A percentile compares a stretch with the other conserved stretches of the same genome.
phyloP scores from a whole-genome alignment of 2,329 filamentous ascomycete genomes.

The Graphiopsis chlorocephala region DNA sequence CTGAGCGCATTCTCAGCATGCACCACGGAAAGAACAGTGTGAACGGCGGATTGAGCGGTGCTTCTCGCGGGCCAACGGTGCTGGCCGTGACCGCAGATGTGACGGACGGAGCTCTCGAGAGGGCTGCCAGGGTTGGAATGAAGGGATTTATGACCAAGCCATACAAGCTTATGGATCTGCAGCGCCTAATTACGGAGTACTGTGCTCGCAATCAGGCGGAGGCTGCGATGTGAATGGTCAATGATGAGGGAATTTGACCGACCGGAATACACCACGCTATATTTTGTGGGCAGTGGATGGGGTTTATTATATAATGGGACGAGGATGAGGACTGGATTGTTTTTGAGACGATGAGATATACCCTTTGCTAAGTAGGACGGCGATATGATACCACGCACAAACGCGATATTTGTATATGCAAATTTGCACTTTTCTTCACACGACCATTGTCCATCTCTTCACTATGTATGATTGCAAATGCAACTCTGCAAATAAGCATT shows the following conservation, averaged over 20 bases:
- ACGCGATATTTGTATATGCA: slow-evolving; percentile 5
- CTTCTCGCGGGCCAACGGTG: slow-evolving; percentile 41
- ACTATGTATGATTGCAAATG: not conserved
- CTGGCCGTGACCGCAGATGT: slow-evolving; percentile 67
- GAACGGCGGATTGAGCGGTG: not conserved
- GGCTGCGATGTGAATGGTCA: not conserved
- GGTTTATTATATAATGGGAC: not conserved
- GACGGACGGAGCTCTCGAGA: slow-evolving; percentile 60
- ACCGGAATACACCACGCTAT: not conserved
- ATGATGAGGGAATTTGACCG: not conserved
- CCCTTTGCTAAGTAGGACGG: slow-evolving; percentile 5
- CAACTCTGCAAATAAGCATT: not conserved
- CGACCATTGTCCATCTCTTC: not conserved
- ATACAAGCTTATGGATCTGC: slow-evolving; percentile 61
- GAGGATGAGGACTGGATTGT: not conserved
- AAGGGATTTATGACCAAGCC: slow-evolving; percentile 68
- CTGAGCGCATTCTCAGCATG: slow-evolving; percentile 59
- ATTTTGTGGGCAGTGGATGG: not conserved
- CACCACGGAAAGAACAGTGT: slow-evolving; percentile 7
- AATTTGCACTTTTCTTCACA: not conserved
- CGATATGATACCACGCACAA: slow-evolving; percentile 11
- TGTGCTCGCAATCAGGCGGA: slow-evolving; percentile 28
- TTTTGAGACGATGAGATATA: slow-evolving; percentile 2
- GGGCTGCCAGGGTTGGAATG: slow-evolving; percentile 62
- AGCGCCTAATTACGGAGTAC: slow-evolving; percentile 56